phyloP scores from a whole-genome alignment of 345 rosid genomes.

The Salix koriyanagi region DNA sequence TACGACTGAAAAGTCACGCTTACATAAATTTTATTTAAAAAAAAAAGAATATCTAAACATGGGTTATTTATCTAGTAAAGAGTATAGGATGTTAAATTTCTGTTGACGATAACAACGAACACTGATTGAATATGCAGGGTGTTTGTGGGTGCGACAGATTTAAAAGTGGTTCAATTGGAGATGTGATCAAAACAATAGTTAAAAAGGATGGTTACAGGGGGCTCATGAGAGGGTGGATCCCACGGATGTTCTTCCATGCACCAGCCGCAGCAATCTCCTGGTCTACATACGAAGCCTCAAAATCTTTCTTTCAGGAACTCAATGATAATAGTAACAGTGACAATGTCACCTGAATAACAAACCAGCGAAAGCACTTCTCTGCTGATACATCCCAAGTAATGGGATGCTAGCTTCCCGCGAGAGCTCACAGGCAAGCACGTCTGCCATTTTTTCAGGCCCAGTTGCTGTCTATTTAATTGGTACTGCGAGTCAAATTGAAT shows the following conservation, averaged over 20 bases:
- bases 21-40: too few species aligned
- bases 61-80: background rate
- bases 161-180: conserved; percentile 59
- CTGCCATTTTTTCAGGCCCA: background rate
- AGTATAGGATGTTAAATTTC: background rate
- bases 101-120: background rate
- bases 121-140: conserved; percentile 51
- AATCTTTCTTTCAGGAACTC: conserved; percentile 62
- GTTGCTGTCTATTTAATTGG: conserved; percentile 3
- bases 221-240: conserved; percentile 88
- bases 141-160: conserved; percentile 96
- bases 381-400: conserved; percentile 8
- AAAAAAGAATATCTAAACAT: too few species aligned
- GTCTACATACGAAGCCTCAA: conserved; percentile 83
- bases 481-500: conserved; percentile 3
- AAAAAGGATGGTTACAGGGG: conserved; percentile 84
- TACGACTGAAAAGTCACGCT: too few species aligned
- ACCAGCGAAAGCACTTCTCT: conserved; percentile 8
- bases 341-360: conserved; percentile 33
- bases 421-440: conserved; percentile 7
- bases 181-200: conserved; percentile 60
- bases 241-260: conserved; percentile 97
- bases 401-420: conserved; percentile 10
- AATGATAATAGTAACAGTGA: conserved; percentile 37
- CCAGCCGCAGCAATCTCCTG: conserved; percentile 99